phyloP scores from a whole-genome alignment of 768 basidiomycete genomes.

The Amanita pseudoporphyria region DNA sequence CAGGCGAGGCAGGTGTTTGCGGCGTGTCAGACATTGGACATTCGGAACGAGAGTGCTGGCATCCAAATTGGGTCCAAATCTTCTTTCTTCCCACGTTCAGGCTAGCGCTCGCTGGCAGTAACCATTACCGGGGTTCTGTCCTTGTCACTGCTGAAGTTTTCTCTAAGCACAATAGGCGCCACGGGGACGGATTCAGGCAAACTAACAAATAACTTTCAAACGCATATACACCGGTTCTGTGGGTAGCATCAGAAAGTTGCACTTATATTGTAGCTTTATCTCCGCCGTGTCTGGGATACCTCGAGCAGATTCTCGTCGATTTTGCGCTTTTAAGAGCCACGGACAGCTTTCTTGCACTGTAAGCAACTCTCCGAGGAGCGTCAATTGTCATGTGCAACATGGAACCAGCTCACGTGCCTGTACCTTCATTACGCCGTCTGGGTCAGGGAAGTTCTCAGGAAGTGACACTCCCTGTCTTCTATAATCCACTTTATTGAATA shows the following conservation, averaged over 20 bases:
- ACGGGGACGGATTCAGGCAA: no score
- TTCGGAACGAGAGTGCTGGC: slow-evolving; percentile 13
- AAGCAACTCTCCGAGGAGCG: neutral
- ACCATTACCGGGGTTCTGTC: no score
- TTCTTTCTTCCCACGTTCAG: neutral
- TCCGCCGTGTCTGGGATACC: neutral
- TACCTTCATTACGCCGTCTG: neutral
- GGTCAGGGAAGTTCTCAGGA: neutral
- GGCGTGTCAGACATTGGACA: slow-evolving; percentile 20
- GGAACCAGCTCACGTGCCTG: neutral
- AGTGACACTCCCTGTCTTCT: neutral
- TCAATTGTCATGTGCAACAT: slow-evolving; percentile 1
- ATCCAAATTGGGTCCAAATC: slow-evolving; percentile 4
- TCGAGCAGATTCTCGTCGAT: neutral
- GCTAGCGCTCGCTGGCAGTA: neutral
- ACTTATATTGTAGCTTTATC: neutral
- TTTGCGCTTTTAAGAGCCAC: neutral
- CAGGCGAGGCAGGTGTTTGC: slow-evolving; percentile 13
- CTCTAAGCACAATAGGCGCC: no score
- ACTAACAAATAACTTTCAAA: no score
- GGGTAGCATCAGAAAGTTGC: neutral
- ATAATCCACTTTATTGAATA: neutral
- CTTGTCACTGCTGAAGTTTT: no score
- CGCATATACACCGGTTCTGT: neutral
- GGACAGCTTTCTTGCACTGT: no score